phyloP scores from a whole-genome alignment of 345 rosid species.

The Murraya paniculata region DNA sequence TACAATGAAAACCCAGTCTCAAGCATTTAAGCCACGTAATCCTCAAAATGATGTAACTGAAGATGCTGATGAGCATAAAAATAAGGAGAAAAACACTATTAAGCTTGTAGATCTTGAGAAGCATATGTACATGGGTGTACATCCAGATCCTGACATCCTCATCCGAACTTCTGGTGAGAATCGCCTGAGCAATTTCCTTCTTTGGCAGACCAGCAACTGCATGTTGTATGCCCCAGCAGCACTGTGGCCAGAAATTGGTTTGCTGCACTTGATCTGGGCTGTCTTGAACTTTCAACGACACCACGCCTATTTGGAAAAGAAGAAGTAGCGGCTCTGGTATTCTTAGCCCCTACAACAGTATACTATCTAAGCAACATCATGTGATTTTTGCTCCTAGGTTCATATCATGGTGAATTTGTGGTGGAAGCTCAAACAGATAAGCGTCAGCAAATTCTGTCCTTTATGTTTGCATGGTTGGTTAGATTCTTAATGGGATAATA shows the following conservation, averaged over 20 bases:
- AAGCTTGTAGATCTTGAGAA: constrained; percentile 43
- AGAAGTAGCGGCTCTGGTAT: constrained; percentile 32
- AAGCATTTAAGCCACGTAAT: neutral
- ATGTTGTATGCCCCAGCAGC: constrained; percentile 40
- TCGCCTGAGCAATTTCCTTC: constrained; percentile 58
- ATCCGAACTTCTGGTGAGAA: constrained; percentile 69
- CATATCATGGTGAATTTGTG: neutral
- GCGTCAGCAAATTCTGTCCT: neutral
- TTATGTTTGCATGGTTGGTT: neutral
- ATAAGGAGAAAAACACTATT: constrained; percentile 6
- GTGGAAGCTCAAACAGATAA: neutral
- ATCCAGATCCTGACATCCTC: constrained; percentile 66
- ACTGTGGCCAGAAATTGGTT: constrained; percentile 74
- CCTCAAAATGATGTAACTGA: neutral
- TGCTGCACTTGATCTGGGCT: constrained; percentile 61
- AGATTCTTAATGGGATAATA: neutral
- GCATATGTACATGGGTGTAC: constrained; percentile 47
- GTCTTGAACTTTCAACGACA: constrained; percentile 50
- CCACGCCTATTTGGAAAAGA: constrained; percentile 47
- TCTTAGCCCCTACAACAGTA: neutral
- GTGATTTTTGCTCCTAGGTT: neutral
- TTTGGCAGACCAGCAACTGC: constrained; percentile 56
- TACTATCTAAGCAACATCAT: neutral
- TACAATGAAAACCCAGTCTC: neutral
- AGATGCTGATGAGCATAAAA: neutral